These are phyloP conservation scores for Populus euphratica DNA, from an alignment of 345 rosid genomes.

Conservation along the genomic window DNA sequence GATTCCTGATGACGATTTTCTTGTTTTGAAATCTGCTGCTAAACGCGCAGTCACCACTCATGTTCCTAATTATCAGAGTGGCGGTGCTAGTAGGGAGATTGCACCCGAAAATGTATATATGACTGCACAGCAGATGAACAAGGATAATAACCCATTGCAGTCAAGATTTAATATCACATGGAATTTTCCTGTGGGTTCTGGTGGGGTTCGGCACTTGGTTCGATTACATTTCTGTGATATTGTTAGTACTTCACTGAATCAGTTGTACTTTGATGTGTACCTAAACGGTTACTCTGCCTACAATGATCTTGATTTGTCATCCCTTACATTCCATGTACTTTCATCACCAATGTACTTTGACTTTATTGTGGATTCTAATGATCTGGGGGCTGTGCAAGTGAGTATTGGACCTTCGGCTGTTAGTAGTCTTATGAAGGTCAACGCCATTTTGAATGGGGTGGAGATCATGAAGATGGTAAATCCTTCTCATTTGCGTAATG, in stretches of 20 bases:
- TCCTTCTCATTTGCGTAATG: constrained; percentile 21
- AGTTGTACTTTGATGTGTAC: constrained; percentile 74
- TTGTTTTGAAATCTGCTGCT: constrained; percentile 59
- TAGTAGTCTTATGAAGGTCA: constrained; percentile 48
- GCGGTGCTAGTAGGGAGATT: constrained; percentile 64
- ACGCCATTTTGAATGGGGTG: constrained; percentile 81
- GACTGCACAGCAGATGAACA: constrained; percentile 89
- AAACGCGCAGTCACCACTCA: constrained; percentile 47
- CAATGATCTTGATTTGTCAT: constrained; percentile 74
- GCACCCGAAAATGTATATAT: constrained; percentile 83
- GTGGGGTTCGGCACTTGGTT: constrained; percentile 53
- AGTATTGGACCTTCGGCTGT: constrained; percentile 87
- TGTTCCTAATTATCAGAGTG: constrained; percentile 64
- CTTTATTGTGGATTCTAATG: constrained; percentile 63
- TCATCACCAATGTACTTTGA: constrained; percentile 73
- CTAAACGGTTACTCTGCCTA: constrained; percentile 57
- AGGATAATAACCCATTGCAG: constrained; percentile 41
- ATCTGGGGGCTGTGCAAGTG: constrained; percentile 42
- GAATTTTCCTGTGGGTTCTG: constrained; percentile 55
- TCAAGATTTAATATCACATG: constrained; percentile 72
- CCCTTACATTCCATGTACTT: constrained; percentile 54
- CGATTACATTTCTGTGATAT: constrained; percentile 95
- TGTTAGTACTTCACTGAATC: constrained; percentile 66
- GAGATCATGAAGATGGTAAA: constrained; percentile 79
- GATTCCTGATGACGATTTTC: constrained; percentile 77